Evolutionary conservation across 2,329 filamentous ascomycete species (phyloP).

Genomic region (Microdochium trichocladiopsis): DNA sequence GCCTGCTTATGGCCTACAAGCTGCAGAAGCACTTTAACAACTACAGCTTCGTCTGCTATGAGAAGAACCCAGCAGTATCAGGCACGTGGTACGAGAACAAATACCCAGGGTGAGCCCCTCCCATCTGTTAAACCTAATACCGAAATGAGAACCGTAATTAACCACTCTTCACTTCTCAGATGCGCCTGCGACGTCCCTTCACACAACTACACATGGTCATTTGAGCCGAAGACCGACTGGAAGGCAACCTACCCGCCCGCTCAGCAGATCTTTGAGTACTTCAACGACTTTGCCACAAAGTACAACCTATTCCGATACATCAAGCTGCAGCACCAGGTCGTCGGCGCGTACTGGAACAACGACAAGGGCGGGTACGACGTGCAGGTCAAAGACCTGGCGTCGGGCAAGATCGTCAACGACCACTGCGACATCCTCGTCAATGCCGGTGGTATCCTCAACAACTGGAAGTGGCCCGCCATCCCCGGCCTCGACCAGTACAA

Average conservation of each 20-base stretch:
- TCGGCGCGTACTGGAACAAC: constrained; percentile 34
- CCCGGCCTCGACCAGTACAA: constrained; percentile 18
- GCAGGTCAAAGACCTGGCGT: constrained; percentile 3
- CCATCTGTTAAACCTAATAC: constrained; percentile 6
- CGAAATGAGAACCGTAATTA: constrained; percentile 19
- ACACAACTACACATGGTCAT: constrained; percentile 42
- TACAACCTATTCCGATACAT: constrained; percentile 37
- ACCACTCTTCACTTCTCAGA: constrained; percentile 37
- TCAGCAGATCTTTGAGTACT: constrained; percentile 37
- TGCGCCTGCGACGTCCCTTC: constrained; percentile 37
- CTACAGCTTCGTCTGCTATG: constrained; percentile 27
- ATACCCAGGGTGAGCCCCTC: constrained; percentile 26
- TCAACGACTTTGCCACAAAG: constrained; percentile 34
- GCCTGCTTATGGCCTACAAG: constrained; percentile 39
- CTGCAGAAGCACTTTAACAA: constrained; percentile 31
- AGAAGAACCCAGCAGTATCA: constrained; percentile 37
- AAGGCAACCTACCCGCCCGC: not conserved
- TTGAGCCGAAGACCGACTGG: constrained; percentile 40
- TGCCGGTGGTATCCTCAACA: constrained; percentile 3
- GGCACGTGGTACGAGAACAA: constrained; percentile 47
- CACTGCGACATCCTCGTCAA: not conserved
- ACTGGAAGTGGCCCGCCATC: constrained; percentile 21
- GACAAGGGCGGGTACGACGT: constrained; percentile 15
- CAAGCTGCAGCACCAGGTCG: constrained; percentile 35
- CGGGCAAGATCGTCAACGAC: constrained; percentile 15